Evolutionary conservation across 2,329 filamentous ascomycete species (phyloP).

Genomic region (Pestalotiopsis sp.): DNA sequence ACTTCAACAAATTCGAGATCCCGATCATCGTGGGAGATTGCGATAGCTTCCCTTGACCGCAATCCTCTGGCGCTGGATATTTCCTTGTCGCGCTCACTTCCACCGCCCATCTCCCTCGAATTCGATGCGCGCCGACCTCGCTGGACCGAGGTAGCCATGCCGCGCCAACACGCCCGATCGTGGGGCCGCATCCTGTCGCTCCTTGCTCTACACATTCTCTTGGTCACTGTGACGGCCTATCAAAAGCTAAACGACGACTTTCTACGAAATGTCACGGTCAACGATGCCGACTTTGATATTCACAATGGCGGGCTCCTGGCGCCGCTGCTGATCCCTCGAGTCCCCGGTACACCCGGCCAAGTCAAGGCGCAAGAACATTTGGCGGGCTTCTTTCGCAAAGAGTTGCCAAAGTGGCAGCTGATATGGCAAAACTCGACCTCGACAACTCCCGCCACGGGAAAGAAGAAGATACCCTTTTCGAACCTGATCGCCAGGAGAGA

Average conservation of each 20-base stretch:
- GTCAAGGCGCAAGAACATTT: slow-evolving; percentile 71
- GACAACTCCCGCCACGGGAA: slow-evolving; percentile 67
- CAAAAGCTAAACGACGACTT: slow-evolving; percentile 65
- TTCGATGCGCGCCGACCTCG: slow-evolving; percentile 15
- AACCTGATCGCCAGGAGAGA: slow-evolving; percentile 80
- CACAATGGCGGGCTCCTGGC: slow-evolving; percentile 69
- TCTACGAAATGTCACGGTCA: slow-evolving; percentile 63
- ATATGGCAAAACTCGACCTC: slow-evolving; percentile 76
- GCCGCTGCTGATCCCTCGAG: slow-evolving; percentile 74
- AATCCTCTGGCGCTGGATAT: background rate
- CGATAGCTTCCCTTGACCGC: background rate
- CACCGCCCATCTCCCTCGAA: background rate
- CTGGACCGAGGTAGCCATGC: slow-evolving; percentile 19
- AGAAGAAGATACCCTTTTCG: slow-evolving; percentile 69
- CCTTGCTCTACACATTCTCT: slow-evolving; percentile 26
- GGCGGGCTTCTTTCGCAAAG: slow-evolving; percentile 67
- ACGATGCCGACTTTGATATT: slow-evolving; percentile 70
- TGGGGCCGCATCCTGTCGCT: slow-evolving; percentile 20
- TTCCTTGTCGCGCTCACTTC: background rate
- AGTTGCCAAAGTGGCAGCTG: slow-evolving; percentile 72
- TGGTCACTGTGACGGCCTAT: slow-evolving; percentile 34
- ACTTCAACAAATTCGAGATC: background rate
- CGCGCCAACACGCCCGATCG: slow-evolving; percentile 4
- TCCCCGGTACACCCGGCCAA: slow-evolving; percentile 74
- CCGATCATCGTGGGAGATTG: background rate